Percentiles rank a stretch among this genome's conserved stretches.
These are phyloP conservation scores for Blakeslea trispora DNA, from an alignment of 371 early-diverging fungal species.

Conservation along the genomic window DNA sequence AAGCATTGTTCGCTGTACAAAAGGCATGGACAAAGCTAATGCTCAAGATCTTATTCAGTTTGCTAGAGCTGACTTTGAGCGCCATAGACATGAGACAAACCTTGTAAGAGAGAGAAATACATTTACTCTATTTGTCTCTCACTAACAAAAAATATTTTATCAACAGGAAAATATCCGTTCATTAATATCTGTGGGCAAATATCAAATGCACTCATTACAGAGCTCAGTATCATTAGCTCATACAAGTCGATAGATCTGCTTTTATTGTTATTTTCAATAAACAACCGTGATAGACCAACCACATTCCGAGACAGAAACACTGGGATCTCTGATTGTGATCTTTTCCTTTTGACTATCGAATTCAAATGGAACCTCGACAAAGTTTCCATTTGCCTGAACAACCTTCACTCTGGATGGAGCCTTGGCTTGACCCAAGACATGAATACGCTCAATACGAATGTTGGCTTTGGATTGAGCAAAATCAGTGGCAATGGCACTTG, in stretches of 20 bases:
- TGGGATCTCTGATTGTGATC: constrained; percentile 69
- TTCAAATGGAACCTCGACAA: constrained; percentile 14
- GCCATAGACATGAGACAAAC: constrained; percentile 55
- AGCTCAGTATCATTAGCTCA: constrained; percentile 50
- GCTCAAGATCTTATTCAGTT: constrained; percentile 57
- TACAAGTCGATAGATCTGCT: constrained; percentile 1
- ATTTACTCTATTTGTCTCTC: too few species aligned
- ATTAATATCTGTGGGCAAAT: constrained; percentile 57
- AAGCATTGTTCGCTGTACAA: constrained; percentile 58
- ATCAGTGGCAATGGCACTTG: constrained; percentile 16
- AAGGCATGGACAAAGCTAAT: constrained; percentile 54
- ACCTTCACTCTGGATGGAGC: constrained; percentile 20
- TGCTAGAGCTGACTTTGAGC: constrained; percentile 67
- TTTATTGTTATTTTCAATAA: constrained; percentile 21
- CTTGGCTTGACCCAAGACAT: constrained; percentile 39
- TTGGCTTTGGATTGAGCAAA: constrained; percentile 28
- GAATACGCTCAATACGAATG: constrained; percentile 49
- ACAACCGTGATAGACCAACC: constrained; percentile 62
- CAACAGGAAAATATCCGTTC: constrained; percentile 56
- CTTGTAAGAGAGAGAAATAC: too few species aligned
- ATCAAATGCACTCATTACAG: constrained; percentile 62
- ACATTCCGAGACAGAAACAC: constrained; percentile 53
- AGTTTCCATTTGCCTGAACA: constrained; percentile 11
- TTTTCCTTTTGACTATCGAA: constrained; percentile 29
- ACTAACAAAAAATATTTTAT: too few species aligned